Evolutionary conservation across 2,329 filamentous ascomycete species (phyloP), one percentile per base, ranked within the genome.

Genomic region (Colletotrichum tamarilloi): DNA sequence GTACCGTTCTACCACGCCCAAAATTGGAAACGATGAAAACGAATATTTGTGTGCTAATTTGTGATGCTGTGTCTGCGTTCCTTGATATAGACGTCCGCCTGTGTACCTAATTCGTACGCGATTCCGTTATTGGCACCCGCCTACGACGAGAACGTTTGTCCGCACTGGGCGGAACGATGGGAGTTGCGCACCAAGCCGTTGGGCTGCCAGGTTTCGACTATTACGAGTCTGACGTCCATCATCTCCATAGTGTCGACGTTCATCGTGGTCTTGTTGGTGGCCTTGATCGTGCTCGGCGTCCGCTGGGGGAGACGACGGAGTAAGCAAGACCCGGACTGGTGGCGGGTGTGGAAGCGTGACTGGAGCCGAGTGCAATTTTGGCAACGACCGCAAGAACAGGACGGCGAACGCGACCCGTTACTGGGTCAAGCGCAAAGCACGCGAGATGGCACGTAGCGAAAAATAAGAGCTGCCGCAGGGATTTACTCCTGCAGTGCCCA

Each of bases 61-160:
- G 55, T 63, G 49, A 62, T 56, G 55, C 49, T 52, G 14, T 6
- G 28, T 38, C 26, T 16, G 14, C 38, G 32, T 12, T 35, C 38
- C 12, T 22, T 7, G 28, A 66, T 28, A 58, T 68, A 89, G 87
- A 87, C 87, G 5, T 87, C 85, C 79, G 85, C 86, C 0, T 91
- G 89, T 77, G 85, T 90, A 1, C 88, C 89, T 26, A 90, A 89
- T 73, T 79, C 82, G 19, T 79, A 85, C 69, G 67, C 74, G 0
- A 77, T 89, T 11, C 86, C 84, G 1, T 77, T 88, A 35, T 80
- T 90, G 19, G 87, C 87, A 2, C 89, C 88, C 2, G 84, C 86
- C 2, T 86, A 83, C 76, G 82, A 89, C 68, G 80, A 85, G 53
- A 79, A 86, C 62, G 82, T 89, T 11, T 91, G 89, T 75, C 89